These are phyloP conservation scores for Neurospora sp. DNA, from an alignment of 495 filamentous ascomycete species.

Conservation along the genomic window DNA sequence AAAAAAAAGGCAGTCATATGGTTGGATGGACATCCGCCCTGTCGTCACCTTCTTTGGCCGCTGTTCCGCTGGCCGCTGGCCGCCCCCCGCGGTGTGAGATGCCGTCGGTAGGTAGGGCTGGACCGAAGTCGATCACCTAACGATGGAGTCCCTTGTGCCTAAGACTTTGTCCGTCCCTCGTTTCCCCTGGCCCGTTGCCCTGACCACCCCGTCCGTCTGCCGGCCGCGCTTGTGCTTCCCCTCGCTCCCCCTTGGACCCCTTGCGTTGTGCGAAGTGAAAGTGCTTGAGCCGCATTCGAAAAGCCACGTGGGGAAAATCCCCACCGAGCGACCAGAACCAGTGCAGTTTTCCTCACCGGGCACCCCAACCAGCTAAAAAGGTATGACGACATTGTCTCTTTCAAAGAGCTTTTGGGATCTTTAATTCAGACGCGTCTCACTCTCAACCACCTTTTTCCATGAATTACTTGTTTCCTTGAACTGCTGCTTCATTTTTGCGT, in stretches of 20 bases:
- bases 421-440: constrained; percentile 14
- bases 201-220: background rate
- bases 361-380: constrained; percentile 4
- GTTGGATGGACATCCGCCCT: background rate
- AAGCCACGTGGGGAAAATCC: constrained; percentile 15
- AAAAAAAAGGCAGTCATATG: background rate
- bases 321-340: constrained; percentile 11
- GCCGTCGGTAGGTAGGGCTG: background rate
- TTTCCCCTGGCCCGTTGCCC: background rate
- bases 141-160: background rate
- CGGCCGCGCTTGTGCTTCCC: background rate
- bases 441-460: background rate
- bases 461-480: background rate
- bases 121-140: background rate
- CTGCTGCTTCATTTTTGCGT: background rate
- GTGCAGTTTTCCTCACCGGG: background rate
- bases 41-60: background rate
- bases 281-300: constrained; percentile 18
- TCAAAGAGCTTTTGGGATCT: constrained; percentile 12
- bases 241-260: background rate
- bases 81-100: background rate
- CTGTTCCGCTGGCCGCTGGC: background rate
- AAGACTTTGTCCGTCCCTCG: background rate
- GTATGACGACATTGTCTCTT: constrained; percentile 21
- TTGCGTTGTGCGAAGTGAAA: background rate